These are phyloP conservation scores for Ampelocalamus luodianensis DNA, from an alignment of 176 grass and related monocot species.

Conservation along the genomic window DNA sequence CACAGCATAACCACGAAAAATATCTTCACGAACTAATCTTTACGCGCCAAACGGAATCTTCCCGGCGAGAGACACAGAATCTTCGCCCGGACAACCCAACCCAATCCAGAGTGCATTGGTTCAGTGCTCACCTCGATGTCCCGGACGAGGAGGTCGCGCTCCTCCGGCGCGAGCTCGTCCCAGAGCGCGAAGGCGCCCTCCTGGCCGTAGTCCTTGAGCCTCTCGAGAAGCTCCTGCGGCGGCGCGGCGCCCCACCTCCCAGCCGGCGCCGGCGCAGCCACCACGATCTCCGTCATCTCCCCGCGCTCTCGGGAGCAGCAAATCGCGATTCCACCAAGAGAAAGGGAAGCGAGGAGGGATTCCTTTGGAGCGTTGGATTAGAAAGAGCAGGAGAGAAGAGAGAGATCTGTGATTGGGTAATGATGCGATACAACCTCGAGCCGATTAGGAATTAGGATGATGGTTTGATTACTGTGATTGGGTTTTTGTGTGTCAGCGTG, in stretches of 20 bases:
- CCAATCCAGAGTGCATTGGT: background rate
- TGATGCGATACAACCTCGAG: too few relatives aligned
- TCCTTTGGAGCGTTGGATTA: background rate
- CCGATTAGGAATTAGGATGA: too few relatives aligned
- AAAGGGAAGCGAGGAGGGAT: background rate
- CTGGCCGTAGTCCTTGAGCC: conserved; percentile 83
- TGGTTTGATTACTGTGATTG: too few relatives aligned
- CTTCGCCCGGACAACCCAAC: background rate
- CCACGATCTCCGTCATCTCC: conserved; percentile 55
- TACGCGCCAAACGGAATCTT: background rate
- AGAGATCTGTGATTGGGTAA: too few relatives aligned
- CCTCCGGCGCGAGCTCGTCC: conserved; percentile 78
- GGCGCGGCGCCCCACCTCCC: conserved; percentile 58
- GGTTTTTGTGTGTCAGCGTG: too few relatives aligned
- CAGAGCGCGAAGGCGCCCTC: conserved; percentile 80
- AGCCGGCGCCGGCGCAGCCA: conserved; percentile 35
- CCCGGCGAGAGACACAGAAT: background rate
- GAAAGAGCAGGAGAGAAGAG: too few relatives aligned
- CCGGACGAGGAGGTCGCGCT: conserved; percentile 74
- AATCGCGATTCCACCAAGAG: too few relatives aligned
- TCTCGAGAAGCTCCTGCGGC: conserved; percentile 83
- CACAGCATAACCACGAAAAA: background rate
- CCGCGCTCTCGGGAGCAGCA: background rate
- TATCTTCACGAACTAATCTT: background rate
- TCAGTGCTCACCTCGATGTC: conserved; percentile 70